Conservation (phyloP, 331 rosid species). For the Erythrophleum ivorense region DNA sequence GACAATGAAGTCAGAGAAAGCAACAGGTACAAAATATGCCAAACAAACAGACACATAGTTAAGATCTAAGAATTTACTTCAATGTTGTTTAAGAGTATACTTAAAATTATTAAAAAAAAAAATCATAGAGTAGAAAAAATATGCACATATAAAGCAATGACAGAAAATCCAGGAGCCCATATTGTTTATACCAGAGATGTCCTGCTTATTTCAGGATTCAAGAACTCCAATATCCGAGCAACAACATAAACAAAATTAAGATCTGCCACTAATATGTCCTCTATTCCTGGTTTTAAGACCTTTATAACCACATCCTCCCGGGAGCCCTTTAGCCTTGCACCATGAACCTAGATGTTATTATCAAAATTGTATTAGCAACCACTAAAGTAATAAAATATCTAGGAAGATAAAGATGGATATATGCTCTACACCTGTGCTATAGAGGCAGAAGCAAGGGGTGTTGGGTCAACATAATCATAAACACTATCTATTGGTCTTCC, state of each 20-base stretch:
- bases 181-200: slow-evolving; percentile 73
- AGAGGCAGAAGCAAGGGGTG: slow-evolving; percentile 94
- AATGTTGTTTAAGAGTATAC: slow-evolving; percentile 1
- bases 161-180: slow-evolving; percentile 28
- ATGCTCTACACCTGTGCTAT: slow-evolving; percentile 76
- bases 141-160: slow-evolving; percentile 12
- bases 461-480: slow-evolving; percentile 84
- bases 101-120: background rate
- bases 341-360: slow-evolving; percentile 73
- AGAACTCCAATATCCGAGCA: slow-evolving; percentile 89
- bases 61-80: slow-evolving; percentile 26
- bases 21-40: slow-evolving; percentile 15
- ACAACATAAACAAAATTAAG: slow-evolving; percentile 87
- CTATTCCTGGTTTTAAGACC: slow-evolving; percentile 97
- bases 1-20: background rate
- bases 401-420: slow-evolving; percentile 32
- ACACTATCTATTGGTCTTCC: slow-evolving; percentile 87
- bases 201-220: slow-evolving; percentile 91
- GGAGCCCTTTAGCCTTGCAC: slow-evolving; percentile 89
- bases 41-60: slow-evolving; percentile 23
- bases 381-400: slow-evolving; percentile 11
- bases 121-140: slow-evolving; percentile 11
- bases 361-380: slow-evolving; percentile 37
- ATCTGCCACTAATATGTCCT: slow-evolving; percentile 91
- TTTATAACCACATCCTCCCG: slow-evolving; percentile 91